Evolutionary conservation across 2,329 filamentous ascomycete genomes (phyloP).

Genomic region (Trichoderma atrobrunneum): DNA sequence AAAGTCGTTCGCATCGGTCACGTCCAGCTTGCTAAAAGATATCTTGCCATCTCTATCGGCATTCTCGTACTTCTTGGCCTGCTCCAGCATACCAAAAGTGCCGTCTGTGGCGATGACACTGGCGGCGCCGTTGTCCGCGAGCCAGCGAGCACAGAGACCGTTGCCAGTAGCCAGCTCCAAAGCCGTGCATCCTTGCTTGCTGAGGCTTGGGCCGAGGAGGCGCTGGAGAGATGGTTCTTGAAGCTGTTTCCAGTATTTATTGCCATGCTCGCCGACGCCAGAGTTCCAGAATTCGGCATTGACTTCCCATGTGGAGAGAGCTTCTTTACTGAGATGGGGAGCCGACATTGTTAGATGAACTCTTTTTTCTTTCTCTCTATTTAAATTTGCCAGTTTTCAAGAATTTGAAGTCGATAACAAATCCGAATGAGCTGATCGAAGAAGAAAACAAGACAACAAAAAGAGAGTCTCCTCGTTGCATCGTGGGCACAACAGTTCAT

Average conservation of each 20-base stretch:
- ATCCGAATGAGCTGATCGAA: neutral
- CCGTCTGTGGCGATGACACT: slow-evolving; percentile 47
- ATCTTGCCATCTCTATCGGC: slow-evolving; percentile 24
- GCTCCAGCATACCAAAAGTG: slow-evolving; percentile 39
- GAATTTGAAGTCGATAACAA: neutral
- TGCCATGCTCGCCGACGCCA: slow-evolving; percentile 38
- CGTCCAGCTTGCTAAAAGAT: slow-evolving; percentile 36
- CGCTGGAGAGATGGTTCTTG: slow-evolving; percentile 41
- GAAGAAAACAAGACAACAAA: too few relatives aligned
- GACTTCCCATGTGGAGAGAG: slow-evolving; percentile 38
- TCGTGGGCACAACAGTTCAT: neutral
- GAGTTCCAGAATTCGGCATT: slow-evolving; percentile 45
- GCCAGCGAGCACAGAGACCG: slow-evolving; percentile 45
- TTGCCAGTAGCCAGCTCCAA: slow-evolving; percentile 51
- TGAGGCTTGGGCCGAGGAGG: slow-evolving; percentile 30
- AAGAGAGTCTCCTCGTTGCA: neutral
- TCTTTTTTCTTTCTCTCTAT: neutral
- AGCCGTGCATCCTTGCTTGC: slow-evolving; percentile 30
- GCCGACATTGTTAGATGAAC: neutral
- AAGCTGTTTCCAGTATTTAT: slow-evolving; percentile 44
- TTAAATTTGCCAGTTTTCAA: neutral
- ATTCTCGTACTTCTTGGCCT: slow-evolving; percentile 27
- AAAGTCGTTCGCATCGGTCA: slow-evolving; percentile 32
- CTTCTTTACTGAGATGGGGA: slow-evolving; percentile 22
- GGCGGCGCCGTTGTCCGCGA: slow-evolving; percentile 35